These are phyloP conservation scores for Fusarium lyarnte DNA, from an alignment of 2,329 filamentous ascomycete genomes.

Conservation along the genomic window DNA sequence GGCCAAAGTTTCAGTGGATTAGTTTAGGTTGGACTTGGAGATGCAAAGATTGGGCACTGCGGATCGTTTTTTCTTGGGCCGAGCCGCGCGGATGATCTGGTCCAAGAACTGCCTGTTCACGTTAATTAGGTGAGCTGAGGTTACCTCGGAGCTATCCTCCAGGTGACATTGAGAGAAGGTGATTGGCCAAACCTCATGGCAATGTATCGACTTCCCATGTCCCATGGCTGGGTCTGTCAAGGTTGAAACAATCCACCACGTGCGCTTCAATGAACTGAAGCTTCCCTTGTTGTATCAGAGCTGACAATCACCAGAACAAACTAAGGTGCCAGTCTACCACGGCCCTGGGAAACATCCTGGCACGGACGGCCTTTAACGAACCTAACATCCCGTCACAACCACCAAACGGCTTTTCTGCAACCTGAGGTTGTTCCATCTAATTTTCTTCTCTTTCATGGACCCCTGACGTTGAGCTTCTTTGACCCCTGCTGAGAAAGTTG, in stretches of 20 bases:
- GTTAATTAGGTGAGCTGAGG: constrained; percentile 30
- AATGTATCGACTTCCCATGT: constrained; percentile 1
- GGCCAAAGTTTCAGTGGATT: constrained; percentile 28
- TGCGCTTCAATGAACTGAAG: constrained; percentile 16
- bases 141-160: constrained; percentile 20
- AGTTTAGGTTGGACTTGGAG: constrained; percentile 31
- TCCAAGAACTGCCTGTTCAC: constrained; percentile 28
- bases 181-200: constrained; percentile 5
- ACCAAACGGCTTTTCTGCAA: constrained; percentile 5
- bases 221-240: constrained; percentile 5
- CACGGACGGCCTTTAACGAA: constrained; percentile 1
- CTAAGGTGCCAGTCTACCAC: neutral
- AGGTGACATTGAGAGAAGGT: constrained; percentile 8
- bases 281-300: constrained; percentile 2
- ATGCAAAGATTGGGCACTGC: constrained; percentile 35
- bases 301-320: neutral
- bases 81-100: constrained; percentile 38
- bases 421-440: constrained; percentile 1
- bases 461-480: constrained; percentile 13
- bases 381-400: neutral
- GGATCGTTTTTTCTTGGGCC: constrained; percentile 38
- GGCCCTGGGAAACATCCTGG: constrained; percentile 16
- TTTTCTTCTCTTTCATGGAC: neutral
- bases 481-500: constrained; percentile 13
- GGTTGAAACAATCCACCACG: constrained; percentile 34